Evolutionary conservation across 2,329 filamentous ascomycete species (phyloP), one percentile per base, ranked within the genome.

Genomic region (Pseudogymnoascus sp.): DNA sequence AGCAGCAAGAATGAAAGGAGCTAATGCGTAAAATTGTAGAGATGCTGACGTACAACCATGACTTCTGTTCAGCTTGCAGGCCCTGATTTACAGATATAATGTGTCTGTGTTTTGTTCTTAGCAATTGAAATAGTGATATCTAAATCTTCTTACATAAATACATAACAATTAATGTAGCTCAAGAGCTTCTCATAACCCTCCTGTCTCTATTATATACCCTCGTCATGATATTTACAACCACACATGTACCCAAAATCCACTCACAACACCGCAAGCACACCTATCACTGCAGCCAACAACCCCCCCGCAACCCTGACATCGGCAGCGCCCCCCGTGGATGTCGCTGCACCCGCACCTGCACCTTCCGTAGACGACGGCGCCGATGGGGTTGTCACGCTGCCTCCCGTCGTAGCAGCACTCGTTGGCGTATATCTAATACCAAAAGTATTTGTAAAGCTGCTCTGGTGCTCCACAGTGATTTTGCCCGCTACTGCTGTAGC

Each of bases 291-390:
- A 24, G 33, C 57, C 8, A 59, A 29, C 57, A 59, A 26, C 13
- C 57, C 33, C 17, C 57, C 57, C 37, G 57, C 57, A 40, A 59
- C 37, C n/a, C 21, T 59, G 57, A 59, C 33, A n/a, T 40, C 17
- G 33, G 17, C 33, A 13, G 31, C 57, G 2, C 31, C 57, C 5
- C 31, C 57, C 11, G 57, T 59, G 9, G 57, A 37, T 1, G 57
- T 59, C 6, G 33, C 37, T 2, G 33, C 15, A 31, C 17, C n/a
- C 8, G 7, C 44, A 54, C 21, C 21, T 3, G 21, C 21, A 21
- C 2, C 21, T 17, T 17, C n/a, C 4, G 44, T 54, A 4, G 26
- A 54, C 5, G 26, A 31, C 4, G 44, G 44, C 44, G n/a, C n/a
- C 44, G 44, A 33, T 2, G 26, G 1, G 11, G 44, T 17, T 7